Evolutionary conservation across 345 rosid genomes (phyloP).

Genomic region (Melastoma malabathricum): DNA sequence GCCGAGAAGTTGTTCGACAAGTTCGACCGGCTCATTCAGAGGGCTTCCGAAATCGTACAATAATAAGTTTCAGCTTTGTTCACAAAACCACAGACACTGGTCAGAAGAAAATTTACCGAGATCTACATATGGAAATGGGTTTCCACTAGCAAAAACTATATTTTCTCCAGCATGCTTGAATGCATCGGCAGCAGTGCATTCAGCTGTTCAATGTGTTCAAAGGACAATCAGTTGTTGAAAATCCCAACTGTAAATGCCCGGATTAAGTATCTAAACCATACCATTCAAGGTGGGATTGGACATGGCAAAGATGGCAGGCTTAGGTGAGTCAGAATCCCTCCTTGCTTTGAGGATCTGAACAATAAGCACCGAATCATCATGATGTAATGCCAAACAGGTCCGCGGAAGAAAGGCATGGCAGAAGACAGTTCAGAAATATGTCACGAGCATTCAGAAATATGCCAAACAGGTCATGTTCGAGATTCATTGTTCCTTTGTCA

Average conservation of each 20-base stretch:
- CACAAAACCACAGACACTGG: conserved; percentile 2
- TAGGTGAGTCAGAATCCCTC: conserved; percentile 69
- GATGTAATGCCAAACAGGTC: too few species aligned
- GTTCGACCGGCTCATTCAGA: conserved; percentile 41
- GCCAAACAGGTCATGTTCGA: too few species aligned
- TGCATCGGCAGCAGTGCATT: conserved; percentile 92
- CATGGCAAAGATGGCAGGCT: conserved; percentile 96
- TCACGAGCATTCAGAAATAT: too few species aligned
- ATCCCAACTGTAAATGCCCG: too few species aligned
- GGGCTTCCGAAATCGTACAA: conserved; percentile 29
- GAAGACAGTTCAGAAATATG: too few species aligned
- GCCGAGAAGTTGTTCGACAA: conserved; percentile 27
- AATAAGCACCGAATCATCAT: conserved; percentile 3
- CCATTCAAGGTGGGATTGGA: conserved; percentile 95
- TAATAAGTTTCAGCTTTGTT: conserved; percentile 1
- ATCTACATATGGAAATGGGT: conserved; percentile 77
- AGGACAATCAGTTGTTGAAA: too few species aligned
- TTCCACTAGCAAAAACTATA: conserved; percentile 92
- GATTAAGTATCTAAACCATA: background rate
- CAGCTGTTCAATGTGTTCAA: conserved; percentile 41
- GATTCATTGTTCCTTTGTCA: too few species aligned
- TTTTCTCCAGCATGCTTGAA: conserved; percentile 87
- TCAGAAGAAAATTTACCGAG: conserved; percentile 41
- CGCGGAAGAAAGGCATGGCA: too few species aligned
- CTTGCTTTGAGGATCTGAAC: conserved; percentile 82